These are phyloP conservation scores for Psidium friedrichsthalianum DNA, from an alignment of 345 rosid species.

Conservation along the genomic window DNA sequence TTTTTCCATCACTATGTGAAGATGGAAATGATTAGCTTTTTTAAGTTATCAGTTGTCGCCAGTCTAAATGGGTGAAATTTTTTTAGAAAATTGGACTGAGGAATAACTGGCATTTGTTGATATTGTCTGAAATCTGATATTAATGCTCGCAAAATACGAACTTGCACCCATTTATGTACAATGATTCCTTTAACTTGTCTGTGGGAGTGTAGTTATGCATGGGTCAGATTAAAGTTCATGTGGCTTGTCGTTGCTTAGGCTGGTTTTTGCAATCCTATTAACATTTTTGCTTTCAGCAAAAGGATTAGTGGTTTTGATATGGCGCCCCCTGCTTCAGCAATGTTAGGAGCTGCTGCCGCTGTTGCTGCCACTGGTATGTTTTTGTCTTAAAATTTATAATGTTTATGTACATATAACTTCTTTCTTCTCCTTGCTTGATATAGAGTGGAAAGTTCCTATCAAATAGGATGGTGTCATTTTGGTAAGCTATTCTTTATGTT, in stretches of 20 bases:
- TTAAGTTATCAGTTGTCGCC: background rate
- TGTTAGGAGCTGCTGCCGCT: slow-evolving; percentile 52
- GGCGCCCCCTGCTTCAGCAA: slow-evolving; percentile 85
- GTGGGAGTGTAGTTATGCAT: background rate
- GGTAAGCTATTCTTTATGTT: slow-evolving; percentile 68
- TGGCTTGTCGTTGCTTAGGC: background rate
- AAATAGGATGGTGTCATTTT: slow-evolving; percentile 67
- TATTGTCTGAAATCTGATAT: background rate
- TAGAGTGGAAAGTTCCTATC: slow-evolving; percentile 81
- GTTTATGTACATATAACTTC: slow-evolving; percentile 38
- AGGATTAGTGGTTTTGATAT: slow-evolving; percentile 80
- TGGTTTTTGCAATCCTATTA: background rate
- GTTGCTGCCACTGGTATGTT: slow-evolving; percentile 26
- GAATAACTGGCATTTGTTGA: background rate
- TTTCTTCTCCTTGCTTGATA: slow-evolving; percentile 49
- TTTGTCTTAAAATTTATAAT: slow-evolving; percentile 4
- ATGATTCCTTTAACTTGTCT: background rate
- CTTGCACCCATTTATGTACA: background rate
- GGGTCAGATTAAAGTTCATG: background rate
- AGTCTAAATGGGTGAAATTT: background rate
- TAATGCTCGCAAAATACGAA: background rate
- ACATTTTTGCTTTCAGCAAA: slow-evolving; percentile 44
- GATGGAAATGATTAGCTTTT: background rate
- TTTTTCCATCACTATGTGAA: background rate
- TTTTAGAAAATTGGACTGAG: background rate